Conservation (phyloP, 192 early-diverging fungal species). For the Coemansia sp. region DNA sequence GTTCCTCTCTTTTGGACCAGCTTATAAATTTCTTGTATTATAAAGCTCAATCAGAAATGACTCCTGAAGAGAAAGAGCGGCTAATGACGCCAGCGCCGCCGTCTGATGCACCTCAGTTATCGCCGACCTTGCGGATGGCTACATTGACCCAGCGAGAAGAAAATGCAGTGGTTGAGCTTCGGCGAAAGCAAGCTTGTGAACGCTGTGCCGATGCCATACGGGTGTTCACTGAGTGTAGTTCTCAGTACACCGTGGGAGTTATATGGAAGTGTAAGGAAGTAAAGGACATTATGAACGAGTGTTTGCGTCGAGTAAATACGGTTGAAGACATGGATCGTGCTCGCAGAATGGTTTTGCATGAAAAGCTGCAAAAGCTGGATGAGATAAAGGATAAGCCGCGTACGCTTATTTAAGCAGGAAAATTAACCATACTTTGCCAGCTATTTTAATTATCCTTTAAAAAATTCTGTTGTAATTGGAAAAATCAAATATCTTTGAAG, state of each 20-base stretch:
- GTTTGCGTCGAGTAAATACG: slow-evolving; percentile 48
- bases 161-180: slow-evolving; percentile 43
- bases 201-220: slow-evolving; percentile 36
- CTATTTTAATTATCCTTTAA: too few species aligned
- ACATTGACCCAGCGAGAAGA: slow-evolving; percentile 45
- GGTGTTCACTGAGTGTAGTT: slow-evolving; percentile 45
- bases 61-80: slow-evolving; percentile 31
- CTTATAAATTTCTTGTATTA: too few species aligned
- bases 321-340: slow-evolving; percentile 51
- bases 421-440: slow-evolving; percentile 1
- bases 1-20: too few species aligned
- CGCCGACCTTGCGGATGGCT: slow-evolving; percentile 29
- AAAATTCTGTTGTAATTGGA: too few species aligned
- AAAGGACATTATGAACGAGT: slow-evolving; percentile 53
- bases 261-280: slow-evolving; percentile 48
- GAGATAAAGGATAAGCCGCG: slow-evolving; percentile 44
- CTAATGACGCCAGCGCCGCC: slow-evolving; percentile 48
- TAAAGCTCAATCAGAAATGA: slow-evolving; percentile 8
- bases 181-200: slow-evolving; percentile 37
- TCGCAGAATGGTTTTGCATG: slow-evolving; percentile 21
- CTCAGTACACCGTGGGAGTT: slow-evolving; percentile 45
- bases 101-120: slow-evolving; percentile 27
- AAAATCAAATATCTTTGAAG: neutral
- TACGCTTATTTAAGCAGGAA: slow-evolving; percentile 22
- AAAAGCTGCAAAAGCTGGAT: slow-evolving; percentile 27